Conservation (phyloP, 2,329 filamentous ascomycete genomes). For the Tolypocladium sp. region DNA sequence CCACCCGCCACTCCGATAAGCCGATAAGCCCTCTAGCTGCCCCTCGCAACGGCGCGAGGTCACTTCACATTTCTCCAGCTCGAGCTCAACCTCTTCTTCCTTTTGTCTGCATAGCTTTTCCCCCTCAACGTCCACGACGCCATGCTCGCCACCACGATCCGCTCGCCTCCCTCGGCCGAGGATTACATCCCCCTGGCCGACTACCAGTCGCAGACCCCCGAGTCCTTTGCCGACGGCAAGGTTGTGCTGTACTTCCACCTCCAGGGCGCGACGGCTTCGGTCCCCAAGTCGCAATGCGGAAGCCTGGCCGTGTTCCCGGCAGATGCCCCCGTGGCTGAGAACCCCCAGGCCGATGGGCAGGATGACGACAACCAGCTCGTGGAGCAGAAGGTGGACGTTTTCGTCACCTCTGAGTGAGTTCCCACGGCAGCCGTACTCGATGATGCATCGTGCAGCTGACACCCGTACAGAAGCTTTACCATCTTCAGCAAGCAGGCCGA, state of each 20-base stretch:
- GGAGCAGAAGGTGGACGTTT: conserved; percentile 44
- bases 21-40: conserved; percentile 2
- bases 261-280: conserved; percentile 45
- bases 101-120: not conserved
- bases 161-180: conserved; percentile 41
- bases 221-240: conserved; percentile 61
- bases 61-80: not conserved
- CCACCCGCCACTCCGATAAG: conserved; percentile 5
- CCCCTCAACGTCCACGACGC: not conserved
- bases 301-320: conserved; percentile 44
- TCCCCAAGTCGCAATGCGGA: conserved; percentile 44
- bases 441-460: not conserved
- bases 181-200: conserved; percentile 58
- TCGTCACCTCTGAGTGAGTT: conserved; percentile 47
- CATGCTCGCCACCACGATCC: conserved; percentile 46
- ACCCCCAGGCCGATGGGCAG: conserved; percentile 13
- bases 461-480: conserved; percentile 34
- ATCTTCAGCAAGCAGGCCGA: conserved; percentile 52
- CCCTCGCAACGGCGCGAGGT: not conserved
- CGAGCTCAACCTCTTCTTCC: not conserved
- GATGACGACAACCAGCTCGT: conserved; percentile 24
- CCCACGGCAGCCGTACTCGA: not conserved
- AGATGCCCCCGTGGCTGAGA: conserved; percentile 22
- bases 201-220: conserved; percentile 64
- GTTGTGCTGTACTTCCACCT: conserved; percentile 61